Base-by-base conservation (phyloP, 2,329 filamentous ascomycete species). In the Gremmenia infestans region DNA sequence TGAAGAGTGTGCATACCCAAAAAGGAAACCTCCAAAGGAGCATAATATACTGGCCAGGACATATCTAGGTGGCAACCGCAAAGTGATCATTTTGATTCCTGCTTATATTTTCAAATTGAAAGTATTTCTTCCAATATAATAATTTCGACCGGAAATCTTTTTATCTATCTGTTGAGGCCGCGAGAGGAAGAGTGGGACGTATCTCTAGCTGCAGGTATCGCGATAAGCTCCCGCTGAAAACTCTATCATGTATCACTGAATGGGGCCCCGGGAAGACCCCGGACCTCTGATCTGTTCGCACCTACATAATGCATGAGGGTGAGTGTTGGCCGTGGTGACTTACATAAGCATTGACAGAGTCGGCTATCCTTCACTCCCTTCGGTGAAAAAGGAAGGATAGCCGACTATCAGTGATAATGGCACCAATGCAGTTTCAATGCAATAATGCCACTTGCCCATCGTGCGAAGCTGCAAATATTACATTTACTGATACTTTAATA, bases 1-100 rank as follows among this genome's bases (percentile, higher is more conserved):
- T n/a, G 48, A 28, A 15, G 50, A 19, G 17, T 32, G 28, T 32
- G 56, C 55, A 25, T 61, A 67, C 63, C 67, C 66, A 52, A 68
- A 68, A 17, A 68, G 47, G 19, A 58, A 47, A 2, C 65, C 67
- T 9, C 63, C 66, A 28, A 67, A 40, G 4, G 67, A 67, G 39
- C 63, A 60, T 5, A 68, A 45, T 14, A 63, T 59, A 11, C 65
- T 54, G 22, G 63, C 63, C 50, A 63, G 54, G 4, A 69, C 58
- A 59, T 69, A 68, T 63, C 60, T 64, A 42, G 65, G 64, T 15
- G 45, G 45, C 14, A 48, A 28, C 17, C 14, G 12, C 2, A 14
- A 12, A 5, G 45, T 14, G 25, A 22, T 17, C 6, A n/a, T 15
- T 17, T 5, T 15, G 45, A 35, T 23, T 28, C 12, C 22, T 17